Evolutionary conservation across 2,329 filamentous ascomycete genomes (phyloP).

Genomic region (Verticillium alfalfae): DNA sequence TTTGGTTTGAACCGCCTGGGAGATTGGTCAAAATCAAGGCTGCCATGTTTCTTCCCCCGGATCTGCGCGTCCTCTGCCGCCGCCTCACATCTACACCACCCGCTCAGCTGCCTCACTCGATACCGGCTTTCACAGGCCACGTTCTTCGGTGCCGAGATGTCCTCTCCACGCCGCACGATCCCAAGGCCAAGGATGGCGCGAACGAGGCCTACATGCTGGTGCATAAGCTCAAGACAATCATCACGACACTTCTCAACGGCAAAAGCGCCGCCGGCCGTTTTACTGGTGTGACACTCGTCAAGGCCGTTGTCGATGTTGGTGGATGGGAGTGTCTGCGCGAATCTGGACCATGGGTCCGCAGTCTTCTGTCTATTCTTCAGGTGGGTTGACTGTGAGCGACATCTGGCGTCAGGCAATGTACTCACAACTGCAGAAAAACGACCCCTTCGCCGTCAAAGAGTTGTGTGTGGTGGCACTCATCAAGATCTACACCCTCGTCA

Average conservation of each 20-base stretch:
- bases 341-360: slow-evolving; percentile 69
- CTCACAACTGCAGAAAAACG: slow-evolving; percentile 58
- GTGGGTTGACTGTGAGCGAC: slow-evolving; percentile 32
- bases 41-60: slow-evolving; percentile 40
- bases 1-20: neutral
- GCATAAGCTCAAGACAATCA: slow-evolving; percentile 75
- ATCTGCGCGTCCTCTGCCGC: slow-evolving; percentile 61
- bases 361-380: slow-evolving; percentile 68
- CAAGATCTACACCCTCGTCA: slow-evolving; percentile 77
- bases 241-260: slow-evolving; percentile 74
- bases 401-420: neutral
- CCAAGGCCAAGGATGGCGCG: slow-evolving; percentile 52
- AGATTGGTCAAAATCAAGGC: neutral
- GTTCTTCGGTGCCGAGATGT: slow-evolving; percentile 51
- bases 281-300: slow-evolving; percentile 71
- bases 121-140: slow-evolving; percentile 62
- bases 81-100: slow-evolving; percentile 66
- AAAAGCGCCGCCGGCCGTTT: slow-evolving; percentile 70
- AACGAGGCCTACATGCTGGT: slow-evolving; percentile 66
- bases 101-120: slow-evolving; percentile 67
- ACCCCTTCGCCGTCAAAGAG: slow-evolving; percentile 69
- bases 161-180: slow-evolving; percentile 58
- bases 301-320: slow-evolving; percentile 74
- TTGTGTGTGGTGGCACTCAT: slow-evolving; percentile 72
- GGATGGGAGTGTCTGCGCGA: slow-evolving; percentile 77